Evolutionary conservation across 345 rosid species (phyloP).

Genomic region (Eucalyptus microcorys): DNA sequence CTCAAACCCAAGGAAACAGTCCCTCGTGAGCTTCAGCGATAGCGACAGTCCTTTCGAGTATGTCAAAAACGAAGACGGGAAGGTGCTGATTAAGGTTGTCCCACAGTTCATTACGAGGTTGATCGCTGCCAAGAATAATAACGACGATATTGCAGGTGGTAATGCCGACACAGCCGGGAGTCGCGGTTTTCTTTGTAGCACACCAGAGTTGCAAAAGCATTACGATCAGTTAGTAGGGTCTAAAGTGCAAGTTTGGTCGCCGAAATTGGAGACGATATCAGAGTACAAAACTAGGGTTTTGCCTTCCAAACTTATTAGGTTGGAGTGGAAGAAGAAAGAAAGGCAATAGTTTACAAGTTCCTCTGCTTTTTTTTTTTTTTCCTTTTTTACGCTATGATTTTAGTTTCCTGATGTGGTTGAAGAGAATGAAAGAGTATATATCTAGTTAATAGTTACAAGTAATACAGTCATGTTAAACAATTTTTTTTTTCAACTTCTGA

Average conservation of each 20-base stretch:
- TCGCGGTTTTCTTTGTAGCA: slow-evolving; percentile 45
- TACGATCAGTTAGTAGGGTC: slow-evolving; percentile 66
- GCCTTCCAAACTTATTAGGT: slow-evolving; percentile 44
- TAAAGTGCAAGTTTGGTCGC: slow-evolving; percentile 72
- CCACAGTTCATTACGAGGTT: slow-evolving; percentile 41
- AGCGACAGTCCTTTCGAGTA: slow-evolving; percentile 9
- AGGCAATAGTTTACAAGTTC: not conserved
- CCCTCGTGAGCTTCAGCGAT: slow-evolving; percentile 5
- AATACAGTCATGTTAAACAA: not conserved
- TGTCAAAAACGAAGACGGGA: slow-evolving; percentile 21
- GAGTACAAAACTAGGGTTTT: slow-evolving; percentile 63
- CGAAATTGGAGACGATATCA: slow-evolving; percentile 70
- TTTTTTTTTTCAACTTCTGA: not conserved
- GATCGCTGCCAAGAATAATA: slow-evolving; percentile 1
- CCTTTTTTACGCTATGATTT: not conserved
- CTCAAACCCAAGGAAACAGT: not conserved
- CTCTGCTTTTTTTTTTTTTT: not conserved
- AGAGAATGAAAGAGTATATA: not conserved
- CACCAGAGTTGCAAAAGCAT: slow-evolving; percentile 90
- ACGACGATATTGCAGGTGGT: not conserved
- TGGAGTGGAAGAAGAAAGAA: slow-evolving; percentile 30
- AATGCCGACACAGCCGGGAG: not conserved
- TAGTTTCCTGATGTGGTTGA: not conserved
- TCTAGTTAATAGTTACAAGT: not conserved
- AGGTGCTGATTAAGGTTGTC: slow-evolving; percentile 40